Evolutionary conservation across 495 filamentous ascomycete species (phyloP), one percentile per base, ranked within the genome.

Genomic region (Beverwykella pulmonaria): DNA sequence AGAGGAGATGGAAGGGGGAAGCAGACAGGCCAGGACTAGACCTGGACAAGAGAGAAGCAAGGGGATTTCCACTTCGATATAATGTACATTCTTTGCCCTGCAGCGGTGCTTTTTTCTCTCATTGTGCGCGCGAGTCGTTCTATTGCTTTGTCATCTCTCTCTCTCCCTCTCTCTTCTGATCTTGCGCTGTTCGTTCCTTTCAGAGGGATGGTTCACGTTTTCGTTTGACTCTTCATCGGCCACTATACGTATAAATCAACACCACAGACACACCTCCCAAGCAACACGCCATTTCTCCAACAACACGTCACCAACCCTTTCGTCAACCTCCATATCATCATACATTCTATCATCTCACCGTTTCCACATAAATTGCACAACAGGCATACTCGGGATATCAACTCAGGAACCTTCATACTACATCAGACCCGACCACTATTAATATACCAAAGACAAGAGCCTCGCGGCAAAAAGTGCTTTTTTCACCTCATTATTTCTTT

Each of bases 391-490:
- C 23, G 63, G 63, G 63, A 66, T 66, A 66, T 66, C 25, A 60
- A 59, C 47, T 9, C 17, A 54, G 54, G 5, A 46, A 29, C 6
- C 39, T 5, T n/a, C 19, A n/a, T 19, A 36, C 22, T 50, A 36
- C 19, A 34, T 12, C 30, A 44, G 8, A n/a, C 39, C 3, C 15
- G 10, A 20, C 23, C 22, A 41, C 25, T 29, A 44, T 44, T 44
- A 44, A 39, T 67, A 67, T 67, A 63, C 59, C 53, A 63, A 68
- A 68, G 65, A 68, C 59, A 63, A 68, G 60, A 47, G 65, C 65
- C 65, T 68, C 65, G 65, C 65, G 65, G 65, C 65, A 68, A 39
- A 63, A 68, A 68, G 25, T n/a, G 48, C 25, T 7, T 15, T 50
- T 4, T 50, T 50, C 20, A 6, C 9, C 1, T n/a, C 19, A 23